These are phyloP conservation scores for Dysphania ambrosioides DNA, from an alignment of 148 eudicot genomes.

Conservation along the genomic window DNA sequence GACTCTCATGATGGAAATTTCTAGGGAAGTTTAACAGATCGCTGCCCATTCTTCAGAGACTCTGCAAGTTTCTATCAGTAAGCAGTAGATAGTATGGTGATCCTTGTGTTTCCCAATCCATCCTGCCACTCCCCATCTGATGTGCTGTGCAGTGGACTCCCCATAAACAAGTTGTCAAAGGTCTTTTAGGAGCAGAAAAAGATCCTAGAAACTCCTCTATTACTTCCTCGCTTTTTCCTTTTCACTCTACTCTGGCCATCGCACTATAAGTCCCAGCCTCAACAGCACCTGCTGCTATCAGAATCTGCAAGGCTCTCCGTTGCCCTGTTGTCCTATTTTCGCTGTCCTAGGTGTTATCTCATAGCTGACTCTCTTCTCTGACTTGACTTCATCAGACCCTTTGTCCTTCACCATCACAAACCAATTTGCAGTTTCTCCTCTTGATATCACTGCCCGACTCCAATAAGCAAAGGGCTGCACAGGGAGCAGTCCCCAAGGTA, in stretches of 20 bases:
- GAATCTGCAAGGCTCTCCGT: conserved; percentile 46
- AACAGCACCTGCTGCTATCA: conserved; percentile 77
- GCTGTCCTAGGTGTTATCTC: conserved; percentile 32
- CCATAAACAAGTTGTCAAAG: conserved; percentile 38
- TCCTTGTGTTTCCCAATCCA: conserved; percentile 88
- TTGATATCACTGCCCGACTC: conserved; percentile 47
- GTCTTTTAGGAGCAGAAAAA: conserved; percentile 50
- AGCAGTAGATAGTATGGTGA: conserved; percentile 74
- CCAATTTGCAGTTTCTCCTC: conserved; percentile 45
- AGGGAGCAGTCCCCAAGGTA: conserved; percentile 52
- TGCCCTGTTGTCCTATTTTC: conserved; percentile 47
- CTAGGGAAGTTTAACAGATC: no score
- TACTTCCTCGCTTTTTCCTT: conserved; percentile 39
- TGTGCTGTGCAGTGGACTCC: conserved; percentile 67
- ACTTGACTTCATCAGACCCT: conserved; percentile 48
- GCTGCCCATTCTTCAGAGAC: conserved; percentile 31
- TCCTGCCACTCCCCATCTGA: conserved; percentile 89
- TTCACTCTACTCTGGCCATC: conserved; percentile 60
- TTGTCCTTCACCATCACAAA: conserved; percentile 52
- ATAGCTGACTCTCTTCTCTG: conserved; percentile 37
- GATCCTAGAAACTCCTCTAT: conserved; percentile 54
- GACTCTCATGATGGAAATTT: no score
- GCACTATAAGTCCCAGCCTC: conserved; percentile 71
- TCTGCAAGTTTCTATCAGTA: conserved; percentile 61
- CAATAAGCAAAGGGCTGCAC: conserved; percentile 57